These are phyloP conservation scores for Aspergillus phoenicis DNA, from an alignment of 2,329 filamentous ascomycete species.

Conservation along the genomic window DNA sequence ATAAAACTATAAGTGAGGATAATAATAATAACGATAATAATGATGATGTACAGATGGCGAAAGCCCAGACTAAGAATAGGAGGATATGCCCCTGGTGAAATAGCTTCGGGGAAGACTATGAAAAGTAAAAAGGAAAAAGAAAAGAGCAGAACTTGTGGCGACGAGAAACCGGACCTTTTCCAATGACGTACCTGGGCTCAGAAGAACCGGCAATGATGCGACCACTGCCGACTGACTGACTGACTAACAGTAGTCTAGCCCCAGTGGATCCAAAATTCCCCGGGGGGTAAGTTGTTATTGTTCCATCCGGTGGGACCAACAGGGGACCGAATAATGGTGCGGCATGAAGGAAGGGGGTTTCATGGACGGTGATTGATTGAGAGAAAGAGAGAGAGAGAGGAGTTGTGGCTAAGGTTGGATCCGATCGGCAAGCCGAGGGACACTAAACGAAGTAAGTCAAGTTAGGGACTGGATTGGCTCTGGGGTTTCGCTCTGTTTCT, in stretches of 20 bases:
- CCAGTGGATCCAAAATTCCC: not conserved
- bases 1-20: not conserved
- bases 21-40: not conserved
- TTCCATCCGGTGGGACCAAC: no score
- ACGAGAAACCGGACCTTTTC: not conserved
- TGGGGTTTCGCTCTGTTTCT: no score
- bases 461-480: no score
- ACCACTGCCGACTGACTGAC: not conserved
- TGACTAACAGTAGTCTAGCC: not conserved
- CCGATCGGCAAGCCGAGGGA: constrained; percentile 6
- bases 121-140: no score
- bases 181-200: not conserved
- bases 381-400: not conserved
- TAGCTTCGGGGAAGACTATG: not conserved
- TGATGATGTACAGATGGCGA: not conserved
- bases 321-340: not conserved
- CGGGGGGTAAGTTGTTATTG: constrained; percentile 3
- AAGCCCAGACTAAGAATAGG: not conserved
- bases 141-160: not conserved
- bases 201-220: not conserved
- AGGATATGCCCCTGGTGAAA: not conserved
- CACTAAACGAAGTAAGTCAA: no score
- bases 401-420: not conserved
- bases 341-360: not conserved
- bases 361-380: not conserved